Percentiles rank a stretch among this genome's conserved stretches.
phyloP scores from a whole-genome alignment of 2,329 filamentous ascomycete species.

The Pseudogymnoascus verrucosus region DNA sequence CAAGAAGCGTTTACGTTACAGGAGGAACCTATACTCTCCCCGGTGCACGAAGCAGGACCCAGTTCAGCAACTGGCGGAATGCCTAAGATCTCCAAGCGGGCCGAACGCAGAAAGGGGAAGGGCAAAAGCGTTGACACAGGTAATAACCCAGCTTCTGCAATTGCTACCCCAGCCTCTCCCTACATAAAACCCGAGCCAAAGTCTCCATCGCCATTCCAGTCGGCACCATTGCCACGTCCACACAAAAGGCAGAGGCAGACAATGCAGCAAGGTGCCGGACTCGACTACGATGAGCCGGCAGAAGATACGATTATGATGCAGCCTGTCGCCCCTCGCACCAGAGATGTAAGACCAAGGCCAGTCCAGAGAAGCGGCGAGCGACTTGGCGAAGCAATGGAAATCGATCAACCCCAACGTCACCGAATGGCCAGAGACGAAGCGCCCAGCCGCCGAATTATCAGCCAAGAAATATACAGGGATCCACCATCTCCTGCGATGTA shows the following conservation, averaged over 20 bases:
- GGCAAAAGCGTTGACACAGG: conserved; percentile 40
- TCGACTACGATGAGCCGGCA: conserved; percentile 39
- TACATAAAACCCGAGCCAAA: conserved; percentile 58
- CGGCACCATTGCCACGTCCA: conserved; percentile 45
- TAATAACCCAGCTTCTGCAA: conserved; percentile 15
- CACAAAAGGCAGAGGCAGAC: conserved; percentile 48
- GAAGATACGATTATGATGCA: conserved; percentile 31
- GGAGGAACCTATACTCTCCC: conserved; percentile 41
- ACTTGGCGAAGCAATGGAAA: conserved; percentile 5
- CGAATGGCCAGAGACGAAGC: neutral
- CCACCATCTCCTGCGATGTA: conserved; percentile 23
- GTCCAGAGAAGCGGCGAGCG: neutral
- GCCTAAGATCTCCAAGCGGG: conserved; percentile 43
- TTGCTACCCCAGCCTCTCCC: conserved; percentile 39
- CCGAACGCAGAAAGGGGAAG: conserved; percentile 43
- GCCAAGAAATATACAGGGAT: neutral
- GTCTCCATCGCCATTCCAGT: conserved; percentile 51
- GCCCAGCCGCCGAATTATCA: neutral
- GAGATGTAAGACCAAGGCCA: neutral
- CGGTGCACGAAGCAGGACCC: conserved; percentile 42
- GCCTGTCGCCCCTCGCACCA: conserved; percentile 14
- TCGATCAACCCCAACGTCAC: neutral
- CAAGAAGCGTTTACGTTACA: conserved; percentile 21
- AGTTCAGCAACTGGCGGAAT: conserved; percentile 54
- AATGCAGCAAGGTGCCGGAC: conserved; percentile 34